Evolutionary conservation across 164 flowering plant species (phyloP), one percentile per base, ranked within the genome.

Genomic region (Echeveria elegans): DNA sequence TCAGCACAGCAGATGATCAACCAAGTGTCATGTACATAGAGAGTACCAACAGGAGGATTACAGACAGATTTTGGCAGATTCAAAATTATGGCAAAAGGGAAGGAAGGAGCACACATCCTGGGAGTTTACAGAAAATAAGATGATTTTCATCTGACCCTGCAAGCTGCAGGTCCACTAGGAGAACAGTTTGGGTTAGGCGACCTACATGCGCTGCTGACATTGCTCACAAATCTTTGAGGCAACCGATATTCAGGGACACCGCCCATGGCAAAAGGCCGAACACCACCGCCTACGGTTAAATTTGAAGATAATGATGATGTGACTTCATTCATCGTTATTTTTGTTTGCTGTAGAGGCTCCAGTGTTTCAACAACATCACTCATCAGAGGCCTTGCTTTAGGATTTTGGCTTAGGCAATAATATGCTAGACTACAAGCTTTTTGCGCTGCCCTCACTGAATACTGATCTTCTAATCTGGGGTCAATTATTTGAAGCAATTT

Each of bases 371-470:
- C 98, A 32, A 93, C 98, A 72, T 93, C 96, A 69, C 92, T 89
- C 97, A 90, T 93, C 65, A 90, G 78, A 28, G 98, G 98, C 75
- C 98, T 85, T 16, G 97, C 96, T 75, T 93, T 93, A 6, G 98
- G 98, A 71, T 93, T 90, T 59, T 86, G 96, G 83, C 91, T 90
- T 64, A 93, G 79, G 71, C 98, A 93, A 70, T 93, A 89, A 80
- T 90, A 90, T 6, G 98, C 98, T 74, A 93, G 75, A 75, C 92
- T 90, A 76, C 96, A 89, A 7, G 96, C 97, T 68, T 90, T 93
- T 75, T 90, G 96, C 0, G 97, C 98, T 67, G 92, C 96, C 77
- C 88, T 88, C 32, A 82, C 81, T 0, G 96, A 88, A 76, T 89
- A 93, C 76, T 88, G 88, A 72, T 75, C 78, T 70, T 90, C 97